Conservation (phyloP, 345 rosid species). For the Litchi chinensis region DNA sequence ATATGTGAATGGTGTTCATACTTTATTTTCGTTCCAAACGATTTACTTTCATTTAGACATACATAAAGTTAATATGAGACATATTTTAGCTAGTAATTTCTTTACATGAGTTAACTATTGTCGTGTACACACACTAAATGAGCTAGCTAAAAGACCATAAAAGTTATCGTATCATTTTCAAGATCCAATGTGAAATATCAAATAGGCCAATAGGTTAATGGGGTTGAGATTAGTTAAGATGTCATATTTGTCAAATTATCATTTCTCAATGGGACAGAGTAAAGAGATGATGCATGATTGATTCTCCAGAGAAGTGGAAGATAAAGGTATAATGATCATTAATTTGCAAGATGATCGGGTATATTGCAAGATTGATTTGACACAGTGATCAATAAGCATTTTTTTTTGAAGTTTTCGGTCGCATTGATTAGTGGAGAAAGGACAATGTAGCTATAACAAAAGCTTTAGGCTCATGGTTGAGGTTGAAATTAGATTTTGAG, state of each 20-base stretch:
- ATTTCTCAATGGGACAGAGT: background rate
- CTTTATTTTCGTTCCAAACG: no score
- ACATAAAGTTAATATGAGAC: no score
- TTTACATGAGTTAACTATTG: no score
- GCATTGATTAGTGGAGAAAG: slow-evolving; percentile 5
- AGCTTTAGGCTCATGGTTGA: background rate
- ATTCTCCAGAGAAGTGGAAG: background rate
- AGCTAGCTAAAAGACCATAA: no score
- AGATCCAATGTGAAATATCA: background rate
- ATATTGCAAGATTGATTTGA: background rate
- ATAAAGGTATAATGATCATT: background rate
- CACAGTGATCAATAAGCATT: background rate
- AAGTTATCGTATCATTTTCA: no score
- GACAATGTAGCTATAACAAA: background rate
- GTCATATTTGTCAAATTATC: background rate
- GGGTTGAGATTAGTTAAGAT: no score
- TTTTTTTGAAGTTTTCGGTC: background rate
- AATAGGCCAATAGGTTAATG: no score
- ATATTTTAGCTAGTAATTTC: no score
- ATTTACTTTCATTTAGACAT: no score
- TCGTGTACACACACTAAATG: no score
- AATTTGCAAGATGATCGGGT: background rate
- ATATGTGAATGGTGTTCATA: no score
- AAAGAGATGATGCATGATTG: no score
- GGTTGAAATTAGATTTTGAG: background rate